Evolutionary conservation across 148 eudicot species (phyloP).

Genomic region (Fagopyrum tataricum): DNA sequence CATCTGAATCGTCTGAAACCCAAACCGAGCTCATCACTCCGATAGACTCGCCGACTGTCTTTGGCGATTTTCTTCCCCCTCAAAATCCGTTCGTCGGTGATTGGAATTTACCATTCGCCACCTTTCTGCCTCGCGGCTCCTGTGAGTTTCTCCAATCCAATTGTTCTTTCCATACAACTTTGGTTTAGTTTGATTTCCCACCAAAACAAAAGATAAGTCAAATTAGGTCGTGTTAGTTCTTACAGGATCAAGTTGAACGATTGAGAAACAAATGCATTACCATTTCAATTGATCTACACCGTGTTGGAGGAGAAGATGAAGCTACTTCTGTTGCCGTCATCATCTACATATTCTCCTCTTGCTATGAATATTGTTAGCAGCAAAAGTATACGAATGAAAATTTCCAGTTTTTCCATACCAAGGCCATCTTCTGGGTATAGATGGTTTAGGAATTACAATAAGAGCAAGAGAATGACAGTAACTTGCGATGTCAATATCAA

Average conservation of each 20-base stretch:
- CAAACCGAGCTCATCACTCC: background rate
- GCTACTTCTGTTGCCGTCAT: background rate
- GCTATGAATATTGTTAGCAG: background rate
- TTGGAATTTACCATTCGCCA: background rate
- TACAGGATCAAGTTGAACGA: background rate
- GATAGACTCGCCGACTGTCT: background rate
- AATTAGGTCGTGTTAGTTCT: background rate
- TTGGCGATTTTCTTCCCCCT: background rate
- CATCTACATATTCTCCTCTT: background rate
- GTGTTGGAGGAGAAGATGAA: background rate
- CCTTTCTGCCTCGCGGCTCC: background rate
- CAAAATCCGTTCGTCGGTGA: background rate
- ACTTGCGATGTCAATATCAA: background rate
- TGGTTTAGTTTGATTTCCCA: no score
- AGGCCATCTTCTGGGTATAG: background rate
- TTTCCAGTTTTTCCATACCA: background rate
- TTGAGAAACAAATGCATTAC: background rate
- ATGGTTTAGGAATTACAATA: background rate
- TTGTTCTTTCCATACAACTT: background rate
- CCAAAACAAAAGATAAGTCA: background rate
- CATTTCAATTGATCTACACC: background rate
- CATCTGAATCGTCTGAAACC: background rate
- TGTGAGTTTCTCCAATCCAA: background rate
- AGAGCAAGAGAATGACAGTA: slow-evolving; percentile 13
- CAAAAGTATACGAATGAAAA: background rate